Conservation (phyloP, 2,329 filamentous ascomycete genomes). For the Nigrograna mackinnonii region DNA sequence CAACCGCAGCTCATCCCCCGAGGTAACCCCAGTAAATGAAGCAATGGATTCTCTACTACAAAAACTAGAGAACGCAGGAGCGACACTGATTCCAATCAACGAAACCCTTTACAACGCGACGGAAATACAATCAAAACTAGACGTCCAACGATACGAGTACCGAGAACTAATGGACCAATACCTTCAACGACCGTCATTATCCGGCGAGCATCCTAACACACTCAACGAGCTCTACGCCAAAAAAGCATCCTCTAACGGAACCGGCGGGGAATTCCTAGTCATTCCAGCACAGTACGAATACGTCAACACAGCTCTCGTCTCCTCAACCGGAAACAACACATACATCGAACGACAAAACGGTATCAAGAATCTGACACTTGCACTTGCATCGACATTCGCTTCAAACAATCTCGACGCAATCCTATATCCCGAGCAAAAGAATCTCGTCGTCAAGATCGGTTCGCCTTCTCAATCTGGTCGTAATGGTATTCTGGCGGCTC, state of each 20-base stretch:
- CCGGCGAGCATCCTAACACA: constrained; percentile 48
- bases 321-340: constrained; percentile 54
- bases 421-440: constrained; percentile 68
- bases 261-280: constrained; percentile 60
- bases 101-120: constrained; percentile 57
- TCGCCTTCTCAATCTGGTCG: constrained; percentile 61
- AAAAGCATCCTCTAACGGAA: constrained; percentile 29
- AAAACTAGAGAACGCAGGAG: constrained; percentile 53
- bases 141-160: constrained; percentile 66
- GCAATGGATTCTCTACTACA: constrained; percentile 54
- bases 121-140: constrained; percentile 51
- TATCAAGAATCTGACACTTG: constrained; percentile 57
- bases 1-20: constrained; percentile 54
- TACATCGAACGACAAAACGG: constrained; percentile 53
- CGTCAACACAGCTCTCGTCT: constrained; percentile 54
- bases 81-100: constrained; percentile 54
- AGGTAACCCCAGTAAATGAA: constrained; percentile 61
- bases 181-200: constrained; percentile 50
- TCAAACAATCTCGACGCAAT: constrained; percentile 57
- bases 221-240: constrained; percentile 55
- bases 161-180: constrained; percentile 60
- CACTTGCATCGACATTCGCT: constrained; percentile 56
- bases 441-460: constrained; percentile 63
- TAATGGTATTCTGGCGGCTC: constrained; percentile 60
- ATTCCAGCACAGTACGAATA: constrained; percentile 62